Base-by-base conservation (phyloP, 192 early-diverging fungal genomes). In the Thamnidium elegans region DNA sequence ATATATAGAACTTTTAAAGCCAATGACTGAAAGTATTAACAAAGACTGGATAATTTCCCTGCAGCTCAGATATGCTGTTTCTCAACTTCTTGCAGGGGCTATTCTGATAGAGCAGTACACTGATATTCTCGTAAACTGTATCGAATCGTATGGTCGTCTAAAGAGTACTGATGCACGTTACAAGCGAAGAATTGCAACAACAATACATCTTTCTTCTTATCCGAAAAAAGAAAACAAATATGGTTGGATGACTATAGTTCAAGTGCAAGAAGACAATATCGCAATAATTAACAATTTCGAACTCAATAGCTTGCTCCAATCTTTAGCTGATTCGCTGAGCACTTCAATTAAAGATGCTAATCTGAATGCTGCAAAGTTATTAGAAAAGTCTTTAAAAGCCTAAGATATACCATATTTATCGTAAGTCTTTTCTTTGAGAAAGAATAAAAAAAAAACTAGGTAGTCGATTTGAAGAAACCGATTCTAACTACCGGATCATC, bases 111-210 rank as follows among this genome's bases (percentile, higher is more conserved):
- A 50, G 20, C 20, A 50, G 48, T 50, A 15, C 8, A 20, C 48
- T 50, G 48, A 15, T 50, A 50, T 50, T 50, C 48, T 50, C 8
- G 0, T 50, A 50, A 50, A 50, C 20, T 20, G 48, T 0, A 7
- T 50, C 3, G 48, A 50, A 19, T 19, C 48, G n/a, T 50, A 50
- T 50, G 48, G 48, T 50, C 20, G 48, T 50, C 48, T 50, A 50
- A 50, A 50, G 48, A 50, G 48, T 50, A 50, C 48, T 50, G 48
- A 50, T 50, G 48, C 48, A 50, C 48, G 20, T 50, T 50, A 21
- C 48, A 19, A 50, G 7, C 48, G 48, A 50, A 50, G 48, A 50
- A 50, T 8, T 6, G 48, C 48, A 50, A 50, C 48, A 50, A 20
- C 48, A 50, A 50, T 50, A 0, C 48, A 50, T 50, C 48, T 50